Base-by-base conservation (phyloP, 495 filamentous ascomycete genomes). In the Xylaria acuta region DNA sequence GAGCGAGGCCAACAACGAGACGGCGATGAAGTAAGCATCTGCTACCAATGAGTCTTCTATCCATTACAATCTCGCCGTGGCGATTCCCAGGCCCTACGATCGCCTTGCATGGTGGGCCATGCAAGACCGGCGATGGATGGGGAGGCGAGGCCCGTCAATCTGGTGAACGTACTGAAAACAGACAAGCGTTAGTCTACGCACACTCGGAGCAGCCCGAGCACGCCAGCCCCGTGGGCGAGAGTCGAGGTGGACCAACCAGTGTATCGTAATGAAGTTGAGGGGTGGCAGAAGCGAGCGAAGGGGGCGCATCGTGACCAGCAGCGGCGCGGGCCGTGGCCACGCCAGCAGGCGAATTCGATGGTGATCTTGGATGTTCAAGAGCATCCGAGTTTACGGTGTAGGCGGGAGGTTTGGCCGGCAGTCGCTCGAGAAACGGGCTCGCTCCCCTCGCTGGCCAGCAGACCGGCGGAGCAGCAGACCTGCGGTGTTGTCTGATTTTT, bases 241-340 rank as follows among this genome's bases (percentile, higher is more conserved):
- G 32, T 27, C n/a, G 6, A 34, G 16, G 5, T 41, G 22, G 30
- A 69, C 67, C 49, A 27, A 62, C 67, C 67, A 86, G 72, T 85
- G 84, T 41, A 94, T 76, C 0, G 90, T 93, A 77, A 95, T 90
- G 80, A 94, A 97, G 78, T 95, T 94, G 67, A 90, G 80, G 0
- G 87, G 85, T 11, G 90, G 89, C 43, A 67, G 18, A 56, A 54
- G 49, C 47, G n/a, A 36, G 36, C 65, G 65, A 30, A 67, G 36
- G 20, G 65, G 27, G 65, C 65, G 65, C 65, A 67, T 67, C 36
- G n/a, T 67, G 14, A 8, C n/a, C 14, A 56, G 65, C n/a, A 67
- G 47, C 16, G 20, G 12, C 9, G 64, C 20, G 3, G 62, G 27
- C 16, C 41, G 22, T 47, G 34, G 62, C 27, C 11, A 25, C 12